phyloP scores from a whole-genome alignment of 495 filamentous ascomycete genomes.

The Xylaria cubensis region DNA sequence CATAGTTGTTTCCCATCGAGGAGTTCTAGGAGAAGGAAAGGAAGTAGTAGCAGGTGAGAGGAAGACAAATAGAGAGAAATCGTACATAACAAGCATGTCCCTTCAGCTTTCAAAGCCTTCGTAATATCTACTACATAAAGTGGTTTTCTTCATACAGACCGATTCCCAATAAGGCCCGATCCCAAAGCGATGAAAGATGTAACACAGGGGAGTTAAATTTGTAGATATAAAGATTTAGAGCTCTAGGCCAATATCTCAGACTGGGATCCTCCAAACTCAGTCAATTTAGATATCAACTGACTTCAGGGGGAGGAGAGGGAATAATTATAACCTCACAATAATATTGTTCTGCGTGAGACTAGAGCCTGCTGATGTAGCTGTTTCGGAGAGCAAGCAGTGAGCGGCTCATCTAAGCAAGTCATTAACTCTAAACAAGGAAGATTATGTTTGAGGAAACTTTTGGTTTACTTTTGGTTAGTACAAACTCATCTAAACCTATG shows the following conservation, averaged over 20 bases:
- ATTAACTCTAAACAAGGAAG: not conserved
- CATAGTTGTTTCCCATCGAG: conserved; percentile 18
- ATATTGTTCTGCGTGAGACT: not conserved
- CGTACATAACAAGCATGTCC: conserved; percentile 8
- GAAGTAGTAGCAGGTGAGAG: conserved; percentile 8
- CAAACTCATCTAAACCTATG: conserved; percentile 36
- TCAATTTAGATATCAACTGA: not conserved
- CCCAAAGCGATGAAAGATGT: not conserved
- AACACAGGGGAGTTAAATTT: not conserved
- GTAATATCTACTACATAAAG: not conserved
- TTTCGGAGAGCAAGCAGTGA: not conserved
- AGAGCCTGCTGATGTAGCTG: not conserved
- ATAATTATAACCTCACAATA: not conserved
- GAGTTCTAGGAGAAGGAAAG: conserved; percentile 5
- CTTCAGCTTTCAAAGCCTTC: not conserved
- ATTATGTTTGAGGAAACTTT: conserved; percentile 32
- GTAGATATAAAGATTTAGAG: not conserved
- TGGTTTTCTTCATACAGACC: not conserved
- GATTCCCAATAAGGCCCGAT: not conserved
- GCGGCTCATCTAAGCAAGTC: not conserved
- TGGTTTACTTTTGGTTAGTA: conserved; percentile 38
- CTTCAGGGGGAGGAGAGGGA: not conserved
- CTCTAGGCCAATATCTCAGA: not conserved
- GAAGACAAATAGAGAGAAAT: conserved; percentile 11
- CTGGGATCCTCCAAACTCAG: not conserved